phyloP scores from a whole-genome alignment of 2,329 filamentous ascomycete genomes.

The Claviceps africana region DNA sequence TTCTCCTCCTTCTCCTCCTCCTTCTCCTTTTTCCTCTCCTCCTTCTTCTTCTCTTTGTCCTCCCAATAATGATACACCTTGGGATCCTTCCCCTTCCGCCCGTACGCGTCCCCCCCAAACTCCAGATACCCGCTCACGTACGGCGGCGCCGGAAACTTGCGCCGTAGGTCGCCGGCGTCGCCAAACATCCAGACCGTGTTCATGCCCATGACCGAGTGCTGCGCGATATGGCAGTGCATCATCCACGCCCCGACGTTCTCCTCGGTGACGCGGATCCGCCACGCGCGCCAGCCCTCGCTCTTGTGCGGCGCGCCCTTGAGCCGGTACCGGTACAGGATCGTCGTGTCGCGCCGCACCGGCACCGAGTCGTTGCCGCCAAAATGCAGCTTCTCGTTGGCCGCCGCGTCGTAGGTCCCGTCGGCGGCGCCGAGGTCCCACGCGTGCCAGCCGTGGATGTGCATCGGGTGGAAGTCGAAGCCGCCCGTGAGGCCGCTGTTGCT shows the following conservation, averaged over 20 bases:
- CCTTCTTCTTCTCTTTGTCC: not conserved
- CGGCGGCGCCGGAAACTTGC: slow-evolving; percentile 11
- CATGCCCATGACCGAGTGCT: slow-evolving; percentile 42
- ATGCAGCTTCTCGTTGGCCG: not conserved
- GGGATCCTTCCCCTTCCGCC: slow-evolving; percentile 7
- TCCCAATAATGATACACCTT: not conserved
- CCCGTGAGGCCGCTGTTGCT: slow-evolving; percentile 16
- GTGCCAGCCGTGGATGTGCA: slow-evolving; percentile 9
- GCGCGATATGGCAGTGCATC: slow-evolving; percentile 45
- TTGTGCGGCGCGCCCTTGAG: slow-evolving; percentile 15
- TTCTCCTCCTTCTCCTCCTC: too few species aligned
- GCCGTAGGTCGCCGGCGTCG: slow-evolving; percentile 9
- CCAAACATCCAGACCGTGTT: slow-evolving; percentile 15
- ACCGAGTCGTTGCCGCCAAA: slow-evolving; percentile 2
- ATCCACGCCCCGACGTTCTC: slow-evolving; percentile 37
- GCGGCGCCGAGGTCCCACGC: slow-evolving; percentile 8
- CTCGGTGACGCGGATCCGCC: slow-evolving; percentile 33
- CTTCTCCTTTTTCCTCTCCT: too few species aligned
- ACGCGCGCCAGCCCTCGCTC: slow-evolving; percentile 44
- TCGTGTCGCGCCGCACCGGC: slow-evolving; percentile 31
- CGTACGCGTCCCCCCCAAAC: slow-evolving; percentile 32
- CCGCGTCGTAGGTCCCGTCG: slow-evolving; percentile 5
- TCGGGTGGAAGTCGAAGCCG: slow-evolving; percentile 7
- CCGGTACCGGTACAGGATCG: slow-evolving; percentile 43
- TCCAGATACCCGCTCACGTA: slow-evolving; percentile 27